Conservation (phyloP, 2,329 filamentous ascomycete species). For the Aspergillus sp. region DNA sequence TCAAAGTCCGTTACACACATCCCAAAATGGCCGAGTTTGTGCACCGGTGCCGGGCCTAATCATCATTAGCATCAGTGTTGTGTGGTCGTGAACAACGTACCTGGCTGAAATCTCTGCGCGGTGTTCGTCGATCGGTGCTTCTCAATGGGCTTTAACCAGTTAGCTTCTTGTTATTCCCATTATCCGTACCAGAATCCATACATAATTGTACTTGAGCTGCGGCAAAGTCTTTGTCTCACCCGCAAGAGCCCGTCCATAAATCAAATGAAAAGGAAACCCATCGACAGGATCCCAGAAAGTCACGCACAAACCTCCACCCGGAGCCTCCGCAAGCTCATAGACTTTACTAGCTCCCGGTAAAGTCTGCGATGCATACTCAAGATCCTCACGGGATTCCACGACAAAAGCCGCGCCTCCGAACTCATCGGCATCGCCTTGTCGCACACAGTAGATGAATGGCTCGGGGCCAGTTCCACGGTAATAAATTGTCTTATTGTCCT, state of each 20-base stretch:
- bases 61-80: neutral
- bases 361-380: slow-evolving; percentile 5
- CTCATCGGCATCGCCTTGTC: slow-evolving; percentile 2
- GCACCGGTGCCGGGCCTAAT: slow-evolving; percentile 11
- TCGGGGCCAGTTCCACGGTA: slow-evolving; percentile 12
- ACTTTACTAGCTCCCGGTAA: slow-evolving; percentile 1
- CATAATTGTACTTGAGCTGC: slow-evolving; percentile 11
- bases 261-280: slow-evolving; percentile 27
- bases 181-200: neutral
- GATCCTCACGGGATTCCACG: slow-evolving; percentile 7
- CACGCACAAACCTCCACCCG: slow-evolving; percentile 29
- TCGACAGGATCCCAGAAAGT: slow-evolving; percentile 32
- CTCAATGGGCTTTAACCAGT: slow-evolving; percentile 5
- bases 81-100: neutral
- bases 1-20: slow-evolving; percentile 8
- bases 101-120: slow-evolving; percentile 10
- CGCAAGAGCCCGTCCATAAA: slow-evolving; percentile 24
- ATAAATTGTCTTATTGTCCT: slow-evolving; percentile 4
- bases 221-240: slow-evolving; percentile 3
- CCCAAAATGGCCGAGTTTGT: slow-evolving; percentile 17
- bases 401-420: slow-evolving; percentile 10
- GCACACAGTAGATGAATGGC: slow-evolving; percentile 11
- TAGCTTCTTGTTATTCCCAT: neutral
- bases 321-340: slow-evolving; percentile 16
- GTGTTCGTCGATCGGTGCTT: slow-evolving; percentile 11